Evolutionary conservation across 129 eudicot genomes (phyloP).

Genomic region (Escallonia herrerae): DNA sequence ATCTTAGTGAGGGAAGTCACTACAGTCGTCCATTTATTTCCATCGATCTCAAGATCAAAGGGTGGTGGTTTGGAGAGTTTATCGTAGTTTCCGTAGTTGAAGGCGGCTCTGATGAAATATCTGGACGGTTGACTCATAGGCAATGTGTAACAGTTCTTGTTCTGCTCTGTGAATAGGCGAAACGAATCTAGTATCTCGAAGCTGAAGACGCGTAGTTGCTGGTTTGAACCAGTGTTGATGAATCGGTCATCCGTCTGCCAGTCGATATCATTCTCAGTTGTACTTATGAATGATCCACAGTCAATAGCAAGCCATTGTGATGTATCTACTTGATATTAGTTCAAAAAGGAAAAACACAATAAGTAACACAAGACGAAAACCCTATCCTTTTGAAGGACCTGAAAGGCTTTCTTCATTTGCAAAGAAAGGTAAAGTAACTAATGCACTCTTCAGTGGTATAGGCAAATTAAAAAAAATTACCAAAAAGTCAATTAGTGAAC

Average conservation of each 20-base stretch:
- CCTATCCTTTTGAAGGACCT: too few relatives aligned
- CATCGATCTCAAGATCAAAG: conserved; percentile 33
- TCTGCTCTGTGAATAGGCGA: conserved; percentile 1
- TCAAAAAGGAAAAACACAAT: too few relatives aligned
- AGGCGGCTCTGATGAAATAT: conserved; percentile 22
- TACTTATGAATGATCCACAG: neutral
- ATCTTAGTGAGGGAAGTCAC: conserved; percentile 2
- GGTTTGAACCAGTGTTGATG: conserved; percentile 1
- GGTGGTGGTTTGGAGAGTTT: conserved; percentile 22
- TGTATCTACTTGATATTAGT: neutral
- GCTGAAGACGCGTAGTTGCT: neutral
- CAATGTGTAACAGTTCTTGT: conserved; percentile 7
- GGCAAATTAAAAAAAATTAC: too few relatives aligned
- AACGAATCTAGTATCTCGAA: neutral
- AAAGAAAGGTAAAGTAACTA: too few relatives aligned
- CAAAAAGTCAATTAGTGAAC: too few relatives aligned
- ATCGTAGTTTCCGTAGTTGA: conserved; percentile 35
- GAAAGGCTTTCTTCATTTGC: too few relatives aligned
- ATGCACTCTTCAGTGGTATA: too few relatives aligned
- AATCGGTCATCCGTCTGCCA: neutral
- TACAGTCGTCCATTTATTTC: conserved; percentile 23
- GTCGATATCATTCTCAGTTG: neutral
- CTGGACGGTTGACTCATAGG: neutral
- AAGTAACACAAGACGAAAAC: too few relatives aligned
- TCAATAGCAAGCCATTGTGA: neutral